Percentiles rank a stretch among this genome's conserved stretches.
These are phyloP conservation scores for Escallonia herrerae DNA, from an alignment of 129 eudicot species.

Conservation along the genomic window DNA sequence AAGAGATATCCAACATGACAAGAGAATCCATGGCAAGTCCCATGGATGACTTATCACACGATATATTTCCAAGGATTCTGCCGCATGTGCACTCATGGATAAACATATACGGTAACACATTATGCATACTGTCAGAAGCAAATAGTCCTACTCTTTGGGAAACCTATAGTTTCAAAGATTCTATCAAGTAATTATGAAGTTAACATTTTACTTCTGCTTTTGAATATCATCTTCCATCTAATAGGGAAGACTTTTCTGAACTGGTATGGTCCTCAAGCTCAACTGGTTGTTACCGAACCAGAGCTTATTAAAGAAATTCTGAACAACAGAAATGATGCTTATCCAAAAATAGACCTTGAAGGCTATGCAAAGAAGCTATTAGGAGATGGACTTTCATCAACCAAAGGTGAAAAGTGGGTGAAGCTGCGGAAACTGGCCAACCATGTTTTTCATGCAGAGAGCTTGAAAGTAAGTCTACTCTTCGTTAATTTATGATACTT, in stretches of 20 bases:
- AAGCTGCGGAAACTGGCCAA: conserved; percentile 68
- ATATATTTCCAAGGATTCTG: conserved; percentile 45
- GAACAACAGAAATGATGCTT: conserved; percentile 41
- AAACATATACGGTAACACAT: conserved; percentile 40
- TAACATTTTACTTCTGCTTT: too few species aligned
- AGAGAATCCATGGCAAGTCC: conserved; percentile 32
- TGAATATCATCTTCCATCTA: background rate
- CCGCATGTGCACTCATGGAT: conserved; percentile 64
- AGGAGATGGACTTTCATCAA: conserved; percentile 64
- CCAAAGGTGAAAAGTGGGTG: conserved; percentile 60
- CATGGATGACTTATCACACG: conserved; percentile 44
- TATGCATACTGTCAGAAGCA: background rate
- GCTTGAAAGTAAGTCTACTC: conserved; percentile 35
- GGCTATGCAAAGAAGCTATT: conserved; percentile 54
- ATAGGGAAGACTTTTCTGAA: conserved; percentile 48
- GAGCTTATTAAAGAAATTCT: conserved; percentile 57
- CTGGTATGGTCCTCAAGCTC: conserved; percentile 67
- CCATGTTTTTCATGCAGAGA: conserved; percentile 56
- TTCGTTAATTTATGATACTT: too few species aligned
- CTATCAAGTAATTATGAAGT: too few species aligned
- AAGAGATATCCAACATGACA: conserved; percentile 53
- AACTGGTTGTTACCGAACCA: conserved; percentile 60
- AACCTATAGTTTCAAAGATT: too few species aligned
- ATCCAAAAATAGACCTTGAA: conserved; percentile 48
- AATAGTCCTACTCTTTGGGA: too few species aligned